Evolutionary conservation across 805 yeast species (phyloP).

Genomic region (Candida ascalaphidarum): DNA sequence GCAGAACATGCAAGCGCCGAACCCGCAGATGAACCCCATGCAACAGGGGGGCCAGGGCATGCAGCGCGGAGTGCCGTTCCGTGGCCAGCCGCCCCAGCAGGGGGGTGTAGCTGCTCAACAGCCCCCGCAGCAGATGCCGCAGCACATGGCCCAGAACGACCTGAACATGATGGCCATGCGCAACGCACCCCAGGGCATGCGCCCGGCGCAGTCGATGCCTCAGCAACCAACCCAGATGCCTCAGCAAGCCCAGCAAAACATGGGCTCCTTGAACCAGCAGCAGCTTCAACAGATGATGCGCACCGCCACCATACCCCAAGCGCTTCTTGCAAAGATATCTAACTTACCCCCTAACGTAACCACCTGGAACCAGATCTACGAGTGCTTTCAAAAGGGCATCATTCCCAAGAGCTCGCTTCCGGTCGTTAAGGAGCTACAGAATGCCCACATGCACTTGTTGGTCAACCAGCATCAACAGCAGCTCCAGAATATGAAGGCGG

Average conservation of each 20-base stretch:
- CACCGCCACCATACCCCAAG: conserved; percentile 64
- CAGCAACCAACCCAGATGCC: conserved; percentile 8
- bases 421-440: conserved; percentile 57
- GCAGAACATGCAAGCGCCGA: conserved; percentile 2
- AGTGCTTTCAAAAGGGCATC: conserved; percentile 48
- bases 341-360: conserved; percentile 68
- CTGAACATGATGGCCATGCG: conserved; percentile 2
- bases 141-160: conserved; percentile 3
- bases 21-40: conserved; percentile 13
- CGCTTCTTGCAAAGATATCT: conserved; percentile 58
- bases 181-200: neutral
- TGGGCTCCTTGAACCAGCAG: neutral
- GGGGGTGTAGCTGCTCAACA: conserved; percentile 33
- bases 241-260: conserved; percentile 1
- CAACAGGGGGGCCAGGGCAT: conserved; percentile 45
- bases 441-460: conserved; percentile 54
- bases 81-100: too few species aligned
- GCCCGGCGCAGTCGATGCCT: conserved; percentile 9
- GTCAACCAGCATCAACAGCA: conserved; percentile 42
- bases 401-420: conserved; percentile 52
- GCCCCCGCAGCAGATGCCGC: conserved; percentile 1
- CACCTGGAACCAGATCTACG: conserved; percentile 76
- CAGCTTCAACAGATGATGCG: conserved; percentile 31
- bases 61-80: conserved; percentile 41
- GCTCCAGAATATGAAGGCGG: conserved; percentile 6